Base-by-base conservation (phyloP, 805 yeast species). In the Kodamaea nitidulidarum region DNA sequence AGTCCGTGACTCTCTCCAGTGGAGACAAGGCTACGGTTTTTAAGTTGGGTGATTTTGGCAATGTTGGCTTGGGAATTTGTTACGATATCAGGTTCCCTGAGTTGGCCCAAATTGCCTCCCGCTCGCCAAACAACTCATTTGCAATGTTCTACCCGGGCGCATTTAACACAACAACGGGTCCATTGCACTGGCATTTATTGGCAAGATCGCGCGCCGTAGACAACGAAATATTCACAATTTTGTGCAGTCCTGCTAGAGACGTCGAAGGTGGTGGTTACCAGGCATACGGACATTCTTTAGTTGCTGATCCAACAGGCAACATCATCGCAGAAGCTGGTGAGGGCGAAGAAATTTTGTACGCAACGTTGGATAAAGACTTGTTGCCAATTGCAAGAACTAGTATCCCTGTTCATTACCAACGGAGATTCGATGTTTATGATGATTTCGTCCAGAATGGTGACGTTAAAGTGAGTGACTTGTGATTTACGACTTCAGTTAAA, bases 211-310 rank as follows among this genome's bases (percentile, higher is more conserved):
- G 93, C 45, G 85, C 91, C 3, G 78, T 84, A 10, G 95, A 84
- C 56, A 84, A 82, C 53, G 84, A 83, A 56, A 58, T 78, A 11
- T 84, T 77, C 46, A 83, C 85, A 3, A 70, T 91, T 26, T 63
- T 87, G 47, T 88, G 96, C 47, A 86, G 96, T 6, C 96, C 96
- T 3, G 90, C 96, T 2, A 75, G 97, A 53, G 88, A 87, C 56
- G 63, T 70, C 38, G 48, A 34, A 3, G 74, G 72, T 8, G 54
- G 55, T n/a, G 67, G 67, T 2, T 68, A 68, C 50, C 73, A 67
- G 49, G 74, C 74, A 3, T 68, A 60, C 45, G 74, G 74, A 10
- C 74, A 68, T 44, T 67, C 73, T 3, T 55, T 68, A 36, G 72
- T 68, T 4, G 70, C 55, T 25, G 74, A 67, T 48, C 74, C 74